Conservation (phyloP, 305 asterid genomes). For the Fraxinus angustifolia region DNA sequence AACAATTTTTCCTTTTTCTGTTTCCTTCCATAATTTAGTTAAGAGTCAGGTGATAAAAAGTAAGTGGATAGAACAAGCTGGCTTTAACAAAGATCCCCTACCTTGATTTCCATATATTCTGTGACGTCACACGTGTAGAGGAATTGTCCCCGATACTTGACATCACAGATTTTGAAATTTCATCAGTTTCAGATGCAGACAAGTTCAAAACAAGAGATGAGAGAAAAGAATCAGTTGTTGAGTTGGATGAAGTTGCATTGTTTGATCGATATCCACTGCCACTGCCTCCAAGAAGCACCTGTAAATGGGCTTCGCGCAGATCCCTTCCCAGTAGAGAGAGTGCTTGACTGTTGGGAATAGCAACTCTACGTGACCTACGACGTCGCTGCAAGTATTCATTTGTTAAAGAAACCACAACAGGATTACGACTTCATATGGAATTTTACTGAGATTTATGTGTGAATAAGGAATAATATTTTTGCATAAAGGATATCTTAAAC, state of each 20-base stretch:
- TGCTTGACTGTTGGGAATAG: slow-evolving; percentile 67
- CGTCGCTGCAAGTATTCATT: slow-evolving; percentile 57
- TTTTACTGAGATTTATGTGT: neutral
- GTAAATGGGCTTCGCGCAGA: slow-evolving; percentile 79
- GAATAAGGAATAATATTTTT: neutral
- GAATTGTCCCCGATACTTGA: slow-evolving; percentile 60
- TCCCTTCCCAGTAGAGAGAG: slow-evolving; percentile 75
- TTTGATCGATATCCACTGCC: slow-evolving; percentile 55
- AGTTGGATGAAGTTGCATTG: slow-evolving; percentile 39
- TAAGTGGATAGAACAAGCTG: neutral
- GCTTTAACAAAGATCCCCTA: slow-evolving; percentile 20
- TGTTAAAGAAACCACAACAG: slow-evolving; percentile 42
- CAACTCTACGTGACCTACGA: slow-evolving; percentile 61
- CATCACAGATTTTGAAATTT: slow-evolving; percentile 58
- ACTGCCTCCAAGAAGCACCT: slow-evolving; percentile 55
- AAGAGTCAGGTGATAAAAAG: neutral
- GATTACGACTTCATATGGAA: neutral
- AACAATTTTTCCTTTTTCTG: no score
- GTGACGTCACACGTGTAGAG: slow-evolving; percentile 33
- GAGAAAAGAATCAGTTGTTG: slow-evolving; percentile 51
- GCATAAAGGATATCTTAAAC: slow-evolving; percentile 62
- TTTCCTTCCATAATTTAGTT: neutral
- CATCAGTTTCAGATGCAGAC: slow-evolving; percentile 67
- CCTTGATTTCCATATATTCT: slow-evolving; percentile 70
- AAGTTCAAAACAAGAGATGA: slow-evolving; percentile 58